Evolutionary conservation across 352 stramenopile genomes (phyloP).

Genomic region (Blastocystis sp.): DNA sequence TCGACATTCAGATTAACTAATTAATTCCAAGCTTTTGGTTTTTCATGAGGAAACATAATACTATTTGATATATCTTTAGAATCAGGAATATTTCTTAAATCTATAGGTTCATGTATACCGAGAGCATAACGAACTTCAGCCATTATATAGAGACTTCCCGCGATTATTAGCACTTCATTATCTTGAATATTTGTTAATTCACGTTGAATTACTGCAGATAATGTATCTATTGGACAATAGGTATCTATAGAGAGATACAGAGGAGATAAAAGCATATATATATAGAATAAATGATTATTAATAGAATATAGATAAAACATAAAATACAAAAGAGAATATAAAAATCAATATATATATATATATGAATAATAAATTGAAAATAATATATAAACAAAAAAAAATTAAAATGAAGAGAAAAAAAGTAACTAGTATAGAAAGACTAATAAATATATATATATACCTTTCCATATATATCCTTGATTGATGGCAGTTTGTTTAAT

Average conservation of each 20-base stretch:
- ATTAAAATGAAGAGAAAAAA: no score
- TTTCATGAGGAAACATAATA: constrained; percentile 31
- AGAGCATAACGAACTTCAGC: constrained; percentile 35
- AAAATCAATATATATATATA: no score
- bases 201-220: constrained; percentile 4
- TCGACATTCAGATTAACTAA: no score
- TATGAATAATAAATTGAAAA: no score
- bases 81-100: constrained; percentile 26
- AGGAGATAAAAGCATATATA: no score
- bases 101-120: constrained; percentile 25
- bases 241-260: no score
- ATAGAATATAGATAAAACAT: no score
- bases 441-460: background rate
- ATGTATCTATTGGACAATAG: constrained; percentile 6
- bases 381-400: no score
- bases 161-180: constrained; percentile 11
- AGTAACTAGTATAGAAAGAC: no score
- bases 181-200: constrained; percentile 1
- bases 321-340: no score
- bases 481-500: background rate
- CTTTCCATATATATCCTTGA: background rate
- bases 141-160: constrained; percentile 32
- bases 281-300: no score
- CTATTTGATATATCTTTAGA: background rate
- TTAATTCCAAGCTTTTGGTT: constrained; percentile 30